A percentile compares a stretch with the other conserved stretches of the same genome.
Conservation (phyloP, 768 basidiomycete genomes). For the Serendipita sp. region DNA sequence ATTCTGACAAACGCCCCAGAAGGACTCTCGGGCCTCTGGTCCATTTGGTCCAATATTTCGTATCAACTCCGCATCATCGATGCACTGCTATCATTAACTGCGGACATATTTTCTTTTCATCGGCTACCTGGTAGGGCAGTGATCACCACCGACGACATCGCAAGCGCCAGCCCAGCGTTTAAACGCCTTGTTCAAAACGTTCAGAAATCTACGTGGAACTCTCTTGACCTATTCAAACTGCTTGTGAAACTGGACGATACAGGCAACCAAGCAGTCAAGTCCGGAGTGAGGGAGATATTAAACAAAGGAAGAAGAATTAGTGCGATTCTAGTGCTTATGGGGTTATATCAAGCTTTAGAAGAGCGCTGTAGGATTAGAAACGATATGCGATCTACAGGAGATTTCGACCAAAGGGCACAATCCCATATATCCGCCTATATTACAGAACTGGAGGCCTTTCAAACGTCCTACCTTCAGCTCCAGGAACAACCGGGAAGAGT, state of each 20-base stretch:
- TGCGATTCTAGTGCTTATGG: conserved; percentile 88
- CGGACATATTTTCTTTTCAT: conserved; percentile 86
- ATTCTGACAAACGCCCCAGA: conserved; percentile 68
- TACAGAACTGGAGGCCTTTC: too few relatives aligned
- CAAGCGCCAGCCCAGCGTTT: conserved; percentile 72
- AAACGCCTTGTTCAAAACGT: conserved; percentile 80
- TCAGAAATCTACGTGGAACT: conserved; percentile 90
- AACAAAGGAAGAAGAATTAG: conserved; percentile 89
- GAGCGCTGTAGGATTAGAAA: too few relatives aligned
- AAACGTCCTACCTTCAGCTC: too few relatives aligned
- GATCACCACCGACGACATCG: conserved; percentile 78
- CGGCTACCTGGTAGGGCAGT: conserved; percentile 68
- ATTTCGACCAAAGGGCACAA: too few relatives aligned
- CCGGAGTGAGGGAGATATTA: conserved; percentile 74
- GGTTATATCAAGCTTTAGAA: conserved; percentile 76
- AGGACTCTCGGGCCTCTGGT: conserved; percentile 76
- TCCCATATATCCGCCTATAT: too few relatives aligned
- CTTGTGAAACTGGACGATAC: conserved; percentile 63
- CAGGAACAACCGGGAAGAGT: too few relatives aligned
- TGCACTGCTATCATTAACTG: conserved; percentile 72
- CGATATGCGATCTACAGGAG: too few relatives aligned
- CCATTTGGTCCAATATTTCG: conserved; percentile 66
- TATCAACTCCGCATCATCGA: conserved; percentile 80
- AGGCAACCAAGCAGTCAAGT: conserved; percentile 52
- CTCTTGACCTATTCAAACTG: conserved; percentile 75